Conservation (phyloP, 2,329 filamentous ascomycete species). For the Aureobasidium subglaciale region DNA sequence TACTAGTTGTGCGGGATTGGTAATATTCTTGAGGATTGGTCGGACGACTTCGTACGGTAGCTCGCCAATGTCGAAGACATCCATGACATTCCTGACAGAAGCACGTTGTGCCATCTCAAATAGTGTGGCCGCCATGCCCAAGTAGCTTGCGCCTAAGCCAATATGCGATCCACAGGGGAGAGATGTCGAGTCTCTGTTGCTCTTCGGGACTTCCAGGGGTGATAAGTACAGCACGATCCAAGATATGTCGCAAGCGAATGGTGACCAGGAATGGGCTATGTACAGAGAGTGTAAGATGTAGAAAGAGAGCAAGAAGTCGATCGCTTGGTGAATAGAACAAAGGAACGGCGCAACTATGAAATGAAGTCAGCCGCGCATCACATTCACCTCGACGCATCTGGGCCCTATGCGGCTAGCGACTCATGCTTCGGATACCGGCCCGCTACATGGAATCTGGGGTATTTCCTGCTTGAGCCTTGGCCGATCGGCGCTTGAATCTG, state of each 20-base stretch:
- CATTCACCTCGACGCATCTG: not conserved
- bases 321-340: not conserved
- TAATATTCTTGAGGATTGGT: conserved; percentile 63
- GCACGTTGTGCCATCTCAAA: conserved; percentile 34
- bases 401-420: not conserved
- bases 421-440: not conserved
- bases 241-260: not conserved
- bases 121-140: conserved; percentile 26
- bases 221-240: not conserved
- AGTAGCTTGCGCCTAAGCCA: not conserved
- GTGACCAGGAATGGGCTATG: not conserved
- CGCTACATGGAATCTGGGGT: not conserved
- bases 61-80: conserved; percentile 62
- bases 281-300: not conserved
- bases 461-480: conserved; percentile 4
- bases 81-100: conserved; percentile 35
- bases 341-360: not conserved
- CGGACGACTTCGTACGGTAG: conserved; percentile 60
- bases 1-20: conserved; percentile 63
- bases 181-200: not conserved
- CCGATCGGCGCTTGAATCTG: not conserved
- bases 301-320: not conserved
- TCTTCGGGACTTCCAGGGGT: not conserved
- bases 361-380: not conserved
- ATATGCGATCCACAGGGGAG: not conserved